A percentile compares a stretch with the other conserved stretches of the same genome.
Evolutionary conservation across 1,284 basidiomycete genomes (phyloP).

Genomic region (Volvariella surrecta): DNA sequence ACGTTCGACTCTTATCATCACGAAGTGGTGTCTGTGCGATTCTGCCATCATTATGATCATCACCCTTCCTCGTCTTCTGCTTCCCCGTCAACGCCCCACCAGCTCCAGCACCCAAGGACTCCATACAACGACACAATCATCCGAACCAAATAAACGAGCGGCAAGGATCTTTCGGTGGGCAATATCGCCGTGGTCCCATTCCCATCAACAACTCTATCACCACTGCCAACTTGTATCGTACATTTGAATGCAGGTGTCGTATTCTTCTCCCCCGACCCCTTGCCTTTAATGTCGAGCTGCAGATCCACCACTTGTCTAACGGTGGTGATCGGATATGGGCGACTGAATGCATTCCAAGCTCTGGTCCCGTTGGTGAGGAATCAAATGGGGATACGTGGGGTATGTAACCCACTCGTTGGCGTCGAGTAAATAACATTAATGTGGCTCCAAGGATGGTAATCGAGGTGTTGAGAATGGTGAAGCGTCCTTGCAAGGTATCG

Average conservation of each 20-base stretch:
- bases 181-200: slow-evolving; percentile 24
- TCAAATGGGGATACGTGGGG: slow-evolving; percentile 33
- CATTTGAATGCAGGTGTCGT: slow-evolving; percentile 16
- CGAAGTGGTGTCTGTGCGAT: too few species aligned
- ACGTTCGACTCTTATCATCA: too few species aligned
- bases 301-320: slow-evolving; percentile 63
- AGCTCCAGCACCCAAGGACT: neutral
- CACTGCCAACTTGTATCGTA: slow-evolving; percentile 14
- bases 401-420: neutral
- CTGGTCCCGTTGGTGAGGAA: slow-evolving; percentile 74
- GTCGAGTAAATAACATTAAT: neutral
- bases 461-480: too few species aligned
- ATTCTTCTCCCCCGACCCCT: slow-evolving; percentile 26
- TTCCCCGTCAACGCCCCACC: too few species aligned
- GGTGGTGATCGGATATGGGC: slow-evolving; percentile 73
- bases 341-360: slow-evolving; percentile 75
- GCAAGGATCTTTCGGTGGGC: slow-evolving; percentile 82
- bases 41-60: too few species aligned
- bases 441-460: too few species aligned
- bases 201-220: slow-evolving; percentile 8
- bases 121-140: slow-evolving; percentile 19
- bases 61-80: too few species aligned
- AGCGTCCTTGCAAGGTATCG: too few species aligned
- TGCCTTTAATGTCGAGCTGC: slow-evolving; percentile 63
- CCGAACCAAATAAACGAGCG: slow-evolving; percentile 77